phyloP scores from a whole-genome alignment of 371 early-diverging fungal genomes.

The Apophysomyces trapeziformis region DNA sequence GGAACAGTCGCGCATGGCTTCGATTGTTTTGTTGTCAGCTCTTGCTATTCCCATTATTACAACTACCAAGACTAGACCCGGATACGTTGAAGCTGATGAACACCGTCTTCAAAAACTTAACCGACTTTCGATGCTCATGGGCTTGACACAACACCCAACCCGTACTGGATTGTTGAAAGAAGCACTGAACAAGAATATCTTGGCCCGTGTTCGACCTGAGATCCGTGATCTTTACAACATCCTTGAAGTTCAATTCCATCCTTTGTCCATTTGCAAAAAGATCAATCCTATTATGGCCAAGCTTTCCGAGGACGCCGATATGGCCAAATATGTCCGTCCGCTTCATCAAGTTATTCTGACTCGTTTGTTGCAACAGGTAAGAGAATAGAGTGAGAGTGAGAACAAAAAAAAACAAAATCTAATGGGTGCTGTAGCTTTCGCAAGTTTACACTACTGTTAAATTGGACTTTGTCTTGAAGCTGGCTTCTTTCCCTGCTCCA shows the following conservation, averaged over 20 bases:
- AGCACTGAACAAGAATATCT: conserved; percentile 84
- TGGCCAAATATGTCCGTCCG: conserved; percentile 88
- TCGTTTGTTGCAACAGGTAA: conserved; percentile 85
- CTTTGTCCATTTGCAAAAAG: conserved; percentile 95
- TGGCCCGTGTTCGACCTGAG: conserved; percentile 87
- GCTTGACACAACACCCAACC: conserved; percentile 84
- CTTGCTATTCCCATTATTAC: conserved; percentile 90
- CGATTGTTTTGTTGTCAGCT: conserved; percentile 89
- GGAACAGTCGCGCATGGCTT: conserved; percentile 84
- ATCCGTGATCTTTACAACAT: conserved; percentile 91
- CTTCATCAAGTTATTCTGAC: conserved; percentile 95
- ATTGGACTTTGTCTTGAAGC: conserved; percentile 87
- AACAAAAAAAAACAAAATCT: not conserved
- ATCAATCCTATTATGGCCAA: conserved; percentile 84
- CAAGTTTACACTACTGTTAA: conserved; percentile 97
- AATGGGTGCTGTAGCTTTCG: conserved; percentile 42
- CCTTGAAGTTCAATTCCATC: conserved; percentile 97
- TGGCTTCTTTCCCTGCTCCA: conserved; percentile 88
- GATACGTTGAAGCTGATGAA: conserved; percentile 77
- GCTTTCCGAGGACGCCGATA: conserved; percentile 74
- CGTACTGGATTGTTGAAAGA: conserved; percentile 91
- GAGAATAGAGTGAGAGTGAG: not conserved
- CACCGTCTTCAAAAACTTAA: conserved; percentile 82
- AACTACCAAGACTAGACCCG: conserved; percentile 76
- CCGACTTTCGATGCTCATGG: conserved; percentile 87